A percentile compares a stretch with the other conserved stretches of the same genome.
phyloP scores from a whole-genome alignment of 2,329 filamentous ascomycete species.

The Neopestalotiopsis sp. region DNA sequence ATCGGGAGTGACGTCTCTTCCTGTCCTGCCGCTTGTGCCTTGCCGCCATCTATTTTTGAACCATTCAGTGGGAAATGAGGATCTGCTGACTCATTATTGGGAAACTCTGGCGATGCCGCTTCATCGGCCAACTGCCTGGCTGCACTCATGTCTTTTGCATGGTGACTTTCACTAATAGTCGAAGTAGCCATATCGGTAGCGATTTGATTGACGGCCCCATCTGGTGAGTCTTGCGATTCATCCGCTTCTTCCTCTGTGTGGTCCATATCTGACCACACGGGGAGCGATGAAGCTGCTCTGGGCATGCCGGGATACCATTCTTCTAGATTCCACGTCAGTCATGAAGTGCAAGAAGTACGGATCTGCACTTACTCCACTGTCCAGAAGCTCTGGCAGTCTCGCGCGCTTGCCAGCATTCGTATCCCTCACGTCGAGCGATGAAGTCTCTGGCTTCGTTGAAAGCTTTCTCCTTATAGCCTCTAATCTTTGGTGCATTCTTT shows the following conservation, averaged over 20 bases:
- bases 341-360: not conserved
- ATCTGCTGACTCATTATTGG: no score
- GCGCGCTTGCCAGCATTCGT: conserved; percentile 29
- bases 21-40: not conserved
- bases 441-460: conserved; percentile 31
- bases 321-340: not conserved
- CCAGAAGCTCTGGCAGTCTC: conserved; percentile 21
- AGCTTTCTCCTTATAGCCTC: conserved; percentile 20
- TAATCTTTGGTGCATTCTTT: conserved; percentile 19
- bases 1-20: not conserved
- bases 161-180: no score
- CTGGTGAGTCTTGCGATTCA: no score
- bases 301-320: not conserved
- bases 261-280: not conserved
- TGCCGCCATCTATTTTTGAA: no score
- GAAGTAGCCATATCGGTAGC: no score
- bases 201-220: no score
- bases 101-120: not conserved
- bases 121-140: no score
- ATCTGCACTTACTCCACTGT: conserved; percentile 21
- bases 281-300: not conserved
- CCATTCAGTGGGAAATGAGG: no score
- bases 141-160: no score
- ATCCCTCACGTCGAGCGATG: conserved; percentile 32
- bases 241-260: not conserved